A percentile compares a stretch with the other conserved stretches of the same genome.
These are phyloP conservation scores for Trametes coccinea DNA, from an alignment of 768 basidiomycete species.

Conservation along the genomic window DNA sequence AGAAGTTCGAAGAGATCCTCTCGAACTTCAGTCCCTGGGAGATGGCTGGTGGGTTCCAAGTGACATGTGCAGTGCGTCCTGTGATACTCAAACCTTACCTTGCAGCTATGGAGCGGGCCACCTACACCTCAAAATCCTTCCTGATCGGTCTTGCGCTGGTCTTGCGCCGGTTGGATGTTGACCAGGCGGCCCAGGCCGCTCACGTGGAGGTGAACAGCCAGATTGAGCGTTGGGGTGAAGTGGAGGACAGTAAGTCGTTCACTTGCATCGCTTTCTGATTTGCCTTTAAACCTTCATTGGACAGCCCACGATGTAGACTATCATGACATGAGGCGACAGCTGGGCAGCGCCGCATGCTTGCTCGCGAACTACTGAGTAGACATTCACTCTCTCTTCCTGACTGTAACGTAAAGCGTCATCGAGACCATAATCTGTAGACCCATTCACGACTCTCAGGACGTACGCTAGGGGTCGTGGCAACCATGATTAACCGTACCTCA, in stretches of 20 bases:
- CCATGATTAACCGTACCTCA: too few relatives aligned
- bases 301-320: constrained; percentile 98
- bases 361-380: constrained; percentile 15
- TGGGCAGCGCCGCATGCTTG: constrained; percentile 78
- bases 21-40: constrained; percentile 76
- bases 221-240: constrained; percentile 98
- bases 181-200: constrained; percentile 82
- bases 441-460: neutral
- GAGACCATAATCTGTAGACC: neutral
- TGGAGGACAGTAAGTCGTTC: constrained; percentile 87
- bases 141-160: constrained; percentile 85
- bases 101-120: constrained; percentile 87
- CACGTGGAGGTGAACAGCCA: constrained; percentile 95
- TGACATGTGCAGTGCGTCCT: too few relatives aligned
- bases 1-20: constrained; percentile 58
- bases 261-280: neutral
- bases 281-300: neutral
- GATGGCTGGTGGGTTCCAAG: constrained; percentile 68
- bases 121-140: constrained; percentile 88
- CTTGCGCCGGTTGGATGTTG: constrained; percentile 70
- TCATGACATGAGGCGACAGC: constrained; percentile 84
- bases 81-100: too few relatives aligned
- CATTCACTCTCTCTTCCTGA: neutral
- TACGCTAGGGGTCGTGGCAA: too few relatives aligned
- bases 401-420: neutral